A percentile compares a stretch with the other conserved stretches of the same genome.
phyloP scores from a whole-genome alignment of 2,329 filamentous ascomycete genomes.

The Pseudogymnoascus sp. region DNA sequence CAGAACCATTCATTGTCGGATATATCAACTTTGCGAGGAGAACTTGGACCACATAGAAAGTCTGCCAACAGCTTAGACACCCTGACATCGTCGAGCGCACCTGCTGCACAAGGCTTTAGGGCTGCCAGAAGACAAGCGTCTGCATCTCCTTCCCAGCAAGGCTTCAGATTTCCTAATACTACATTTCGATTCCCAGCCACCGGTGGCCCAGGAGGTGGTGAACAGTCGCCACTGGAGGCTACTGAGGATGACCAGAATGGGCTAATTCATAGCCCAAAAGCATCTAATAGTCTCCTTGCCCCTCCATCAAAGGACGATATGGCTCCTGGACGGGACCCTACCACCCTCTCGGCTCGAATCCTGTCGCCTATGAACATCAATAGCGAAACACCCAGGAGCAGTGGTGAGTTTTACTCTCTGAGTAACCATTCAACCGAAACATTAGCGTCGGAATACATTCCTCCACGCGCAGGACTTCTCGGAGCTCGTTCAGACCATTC shows the following conservation, averaged over 20 bases:
- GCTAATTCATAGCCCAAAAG: not conserved
- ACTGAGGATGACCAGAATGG: not conserved
- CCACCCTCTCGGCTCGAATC: conserved; percentile 56
- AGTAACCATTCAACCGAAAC: conserved; percentile 96
- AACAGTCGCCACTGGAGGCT: conserved; percentile 19
- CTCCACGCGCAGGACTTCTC: conserved; percentile 37
- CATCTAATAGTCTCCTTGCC: conserved; percentile 14
- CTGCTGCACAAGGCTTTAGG: conserved; percentile 29
- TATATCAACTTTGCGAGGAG: not conserved
- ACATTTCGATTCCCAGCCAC: conserved; percentile 18
- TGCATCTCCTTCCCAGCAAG: conserved; percentile 29
- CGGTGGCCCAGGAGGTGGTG: conserved; percentile 22
- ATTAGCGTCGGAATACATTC: conserved; percentile 76
- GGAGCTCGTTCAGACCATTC: conserved; percentile 34
- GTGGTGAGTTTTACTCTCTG: conserved; percentile 87
- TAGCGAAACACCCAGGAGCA: conserved; percentile 75
- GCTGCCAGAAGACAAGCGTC: conserved; percentile 27
- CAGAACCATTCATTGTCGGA: conserved; percentile 10
- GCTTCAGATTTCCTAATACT: conserved; percentile 47
- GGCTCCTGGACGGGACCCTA: conserved; percentile 47
- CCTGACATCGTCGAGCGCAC: conserved; percentile 17
- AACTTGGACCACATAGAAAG: not conserved
- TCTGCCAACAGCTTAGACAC: not conserved
- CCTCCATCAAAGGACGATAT: conserved; percentile 27
- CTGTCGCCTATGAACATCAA: conserved; percentile 68